phyloP scores from a whole-genome alignment of 2,329 filamentous ascomycete species.

The Calonectria pseudoturangicola region DNA sequence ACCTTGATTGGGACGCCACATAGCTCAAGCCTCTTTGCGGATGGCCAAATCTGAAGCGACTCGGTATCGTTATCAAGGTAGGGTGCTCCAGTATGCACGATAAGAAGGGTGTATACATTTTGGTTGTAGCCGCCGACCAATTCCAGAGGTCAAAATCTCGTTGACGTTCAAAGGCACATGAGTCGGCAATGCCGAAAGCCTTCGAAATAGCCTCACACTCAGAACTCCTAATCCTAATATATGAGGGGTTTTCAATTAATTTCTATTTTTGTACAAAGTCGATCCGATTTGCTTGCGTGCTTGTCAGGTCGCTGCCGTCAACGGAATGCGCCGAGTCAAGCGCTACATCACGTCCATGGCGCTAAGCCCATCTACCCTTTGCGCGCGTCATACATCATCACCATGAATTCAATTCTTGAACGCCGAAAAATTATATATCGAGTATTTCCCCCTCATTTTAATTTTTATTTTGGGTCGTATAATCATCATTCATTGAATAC shows the following conservation, averaged over 20 bases:
- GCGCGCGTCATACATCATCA: constrained; percentile 7
- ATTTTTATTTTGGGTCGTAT: not conserved
- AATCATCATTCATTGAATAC: not conserved
- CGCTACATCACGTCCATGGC: not conserved
- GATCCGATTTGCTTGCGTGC: too few species aligned
- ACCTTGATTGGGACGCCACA: not conserved
- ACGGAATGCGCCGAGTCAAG: constrained; percentile 22
- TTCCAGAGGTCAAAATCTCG: not conserved
- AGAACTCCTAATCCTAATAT: too few species aligned
- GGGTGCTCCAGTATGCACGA: not conserved
- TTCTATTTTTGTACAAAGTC: not conserved
- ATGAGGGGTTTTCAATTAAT: not conserved
- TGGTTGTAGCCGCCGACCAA: not conserved
- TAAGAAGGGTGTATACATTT: too few species aligned
- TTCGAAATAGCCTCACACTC: not conserved
- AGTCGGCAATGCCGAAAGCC: constrained; percentile 18
- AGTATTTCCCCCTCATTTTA: not conserved
- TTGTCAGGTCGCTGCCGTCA: not conserved
- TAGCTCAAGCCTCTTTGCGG: not conserved
- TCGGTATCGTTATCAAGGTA: not conserved
- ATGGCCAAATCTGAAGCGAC: not conserved
- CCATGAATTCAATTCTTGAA: not conserved
- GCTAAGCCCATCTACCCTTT: not conserved
- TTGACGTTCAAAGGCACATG: not conserved
- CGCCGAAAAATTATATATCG: not conserved